Base-by-base conservation (phyloP, 129 eudicot genomes). In the Flaveria trinervia region DNA sequence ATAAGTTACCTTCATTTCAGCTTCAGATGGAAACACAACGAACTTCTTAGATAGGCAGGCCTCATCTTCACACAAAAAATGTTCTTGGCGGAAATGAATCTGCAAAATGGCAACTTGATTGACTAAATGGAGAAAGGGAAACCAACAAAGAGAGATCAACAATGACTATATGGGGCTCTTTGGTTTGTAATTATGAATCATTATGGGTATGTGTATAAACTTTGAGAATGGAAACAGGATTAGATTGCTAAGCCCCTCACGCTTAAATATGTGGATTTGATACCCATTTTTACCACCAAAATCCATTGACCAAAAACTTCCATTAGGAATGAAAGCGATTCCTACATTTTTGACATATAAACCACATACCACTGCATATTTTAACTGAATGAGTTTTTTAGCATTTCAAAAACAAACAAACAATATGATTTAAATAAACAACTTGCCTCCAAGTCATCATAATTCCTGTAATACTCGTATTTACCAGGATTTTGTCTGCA, bases 401-500 rank as follows among this genome's bases (percentile, higher is more conserved):
- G 28, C 62, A 56, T 11, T 56, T 56, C 62, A 56, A 56, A 59
- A 5, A 59, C 23, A 10, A 25, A 55, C 62, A 55, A 11, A 20
- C 7, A 22, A 9, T 20, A 59, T 23, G 23, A 59, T 9, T 14
- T 13, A 62, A 26, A 62, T 18, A 26, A 62, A 62, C 74, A 59
- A 25, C 91, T 80, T 75, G 88, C 97, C 98, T 94, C 98, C 86
- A 94, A 88, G 76, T 94, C 97, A 78, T 94, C 93, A 81, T 94
- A 94, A 73, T 94, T 86, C 85, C 84, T 91, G 84, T 89, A 94
- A 84, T 94, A 94, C 78, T 89, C 97, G 39, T 83, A 94, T 71
- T 94, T 92, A 77, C 97, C 97, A 77, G 97, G 97, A 77, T 94
- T 83, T 80, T 86, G 96, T 90, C 98, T 94, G 89, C 89, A 85